Conservation (phyloP, 129 eudicot species). For the Daucus carota region DNA sequence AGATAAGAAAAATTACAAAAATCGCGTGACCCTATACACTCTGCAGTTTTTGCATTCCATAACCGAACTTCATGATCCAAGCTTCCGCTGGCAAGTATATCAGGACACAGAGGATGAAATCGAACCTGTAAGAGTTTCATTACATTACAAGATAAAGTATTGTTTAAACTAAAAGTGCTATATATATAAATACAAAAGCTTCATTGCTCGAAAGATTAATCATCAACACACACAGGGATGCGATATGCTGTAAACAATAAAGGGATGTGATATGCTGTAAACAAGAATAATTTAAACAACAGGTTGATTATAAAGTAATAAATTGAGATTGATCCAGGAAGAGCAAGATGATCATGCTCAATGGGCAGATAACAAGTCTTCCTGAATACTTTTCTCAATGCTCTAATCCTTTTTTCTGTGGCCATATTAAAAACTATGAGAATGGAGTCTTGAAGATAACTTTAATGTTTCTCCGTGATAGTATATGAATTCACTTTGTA, state of each 20-base stretch:
- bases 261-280: background rate
- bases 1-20: slow-evolving; percentile 50
- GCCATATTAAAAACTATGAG: background rate
- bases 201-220: background rate
- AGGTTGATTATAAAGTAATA: background rate
- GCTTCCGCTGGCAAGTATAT: slow-evolving; percentile 93
- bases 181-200: background rate
- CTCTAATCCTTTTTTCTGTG: background rate
- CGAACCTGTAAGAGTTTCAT: slow-evolving; percentile 60
- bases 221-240: background rate
- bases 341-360: background rate
- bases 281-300: background rate
- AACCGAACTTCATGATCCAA: slow-evolving; percentile 96
- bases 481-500: background rate
- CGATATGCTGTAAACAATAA: background rate
- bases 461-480: background rate
- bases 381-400: background rate
- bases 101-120: slow-evolving; percentile 83
- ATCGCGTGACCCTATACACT: slow-evolving; percentile 81
- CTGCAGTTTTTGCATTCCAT: slow-evolving; percentile 94
- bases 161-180: background rate
- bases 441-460: background rate
- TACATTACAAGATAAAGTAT: background rate
- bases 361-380: background rate
- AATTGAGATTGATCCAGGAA: background rate